A percentile compares a stretch with the other conserved stretches of the same genome.
phyloP scores from a whole-genome alignment of 2,329 filamentous ascomycete species.

The Xylaria sp. region DNA sequence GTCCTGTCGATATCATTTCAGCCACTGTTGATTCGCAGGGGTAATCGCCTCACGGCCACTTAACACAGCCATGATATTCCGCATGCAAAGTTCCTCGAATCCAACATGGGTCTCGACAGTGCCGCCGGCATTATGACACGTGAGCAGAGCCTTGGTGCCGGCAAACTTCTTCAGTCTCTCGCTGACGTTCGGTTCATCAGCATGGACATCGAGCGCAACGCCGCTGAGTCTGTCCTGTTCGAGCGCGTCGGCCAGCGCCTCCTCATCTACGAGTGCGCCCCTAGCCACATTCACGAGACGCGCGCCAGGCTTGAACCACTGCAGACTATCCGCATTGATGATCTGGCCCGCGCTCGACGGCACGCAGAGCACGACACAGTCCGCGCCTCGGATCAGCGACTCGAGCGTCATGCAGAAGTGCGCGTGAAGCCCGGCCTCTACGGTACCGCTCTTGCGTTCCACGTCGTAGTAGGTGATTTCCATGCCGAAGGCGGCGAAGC shows the following conservation, averaged over 20 bases:
- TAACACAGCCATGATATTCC: constrained; percentile 71
- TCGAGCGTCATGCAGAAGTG: constrained; percentile 62
- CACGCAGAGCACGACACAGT: constrained; percentile 71
- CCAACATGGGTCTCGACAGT: constrained; percentile 73
- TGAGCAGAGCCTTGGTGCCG: constrained; percentile 62
- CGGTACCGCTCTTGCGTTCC: constrained; percentile 54
- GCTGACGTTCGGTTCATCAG: constrained; percentile 66
- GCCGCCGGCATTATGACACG: constrained; percentile 75
- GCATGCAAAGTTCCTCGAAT: constrained; percentile 73
- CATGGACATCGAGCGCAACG: constrained; percentile 72
- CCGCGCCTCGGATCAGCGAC: constrained; percentile 60
- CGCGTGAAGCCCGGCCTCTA: constrained; percentile 57
- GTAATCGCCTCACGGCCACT: constrained; percentile 62
- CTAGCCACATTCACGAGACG: constrained; percentile 74
- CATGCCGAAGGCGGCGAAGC: constrained; percentile 70
- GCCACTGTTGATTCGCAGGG: constrained; percentile 68
- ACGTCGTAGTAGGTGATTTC: constrained; percentile 71
- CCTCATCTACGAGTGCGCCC: constrained; percentile 72
- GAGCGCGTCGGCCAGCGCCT: constrained; percentile 68
- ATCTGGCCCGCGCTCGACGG: constrained; percentile 60
- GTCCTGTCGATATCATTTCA: constrained; percentile 31
- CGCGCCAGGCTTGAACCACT: constrained; percentile 62
- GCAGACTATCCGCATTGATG: constrained; percentile 60
- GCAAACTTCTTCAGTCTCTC: constrained; percentile 56
- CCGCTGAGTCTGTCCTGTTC: constrained; percentile 60